phyloP scores from a whole-genome alignment of 176 grass and related monocot species.

The Pontederia paniculata region DNA sequence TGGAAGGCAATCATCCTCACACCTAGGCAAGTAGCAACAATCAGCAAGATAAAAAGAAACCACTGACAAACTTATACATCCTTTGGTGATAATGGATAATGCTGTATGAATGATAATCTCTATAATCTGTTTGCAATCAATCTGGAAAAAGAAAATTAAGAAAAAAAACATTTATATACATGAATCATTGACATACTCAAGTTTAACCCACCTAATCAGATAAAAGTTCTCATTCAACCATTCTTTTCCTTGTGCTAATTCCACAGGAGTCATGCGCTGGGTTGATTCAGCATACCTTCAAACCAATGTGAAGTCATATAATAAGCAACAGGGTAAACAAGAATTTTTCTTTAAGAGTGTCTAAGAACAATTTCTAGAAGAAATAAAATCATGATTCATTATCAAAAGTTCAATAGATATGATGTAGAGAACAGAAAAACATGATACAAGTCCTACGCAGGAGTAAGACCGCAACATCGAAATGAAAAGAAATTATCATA shows the following conservation, averaged over 20 bases:
- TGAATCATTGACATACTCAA: background rate
- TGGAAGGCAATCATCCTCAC: constrained; percentile 78
- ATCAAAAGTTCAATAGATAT: too few relatives aligned
- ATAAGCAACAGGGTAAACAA: background rate
- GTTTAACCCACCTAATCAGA: constrained; percentile 56
- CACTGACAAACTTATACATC: background rate
- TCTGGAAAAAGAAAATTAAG: background rate
- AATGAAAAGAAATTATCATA: constrained; percentile 18
- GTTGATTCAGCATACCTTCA: constrained; percentile 48
- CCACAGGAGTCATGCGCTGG: constrained; percentile 50
- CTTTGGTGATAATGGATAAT: background rate
- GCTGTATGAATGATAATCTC: background rate
- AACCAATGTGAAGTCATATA: background rate
- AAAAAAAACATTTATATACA: background rate
- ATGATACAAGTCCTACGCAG: too few relatives aligned
- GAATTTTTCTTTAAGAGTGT: too few relatives aligned
- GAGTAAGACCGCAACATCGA: background rate
- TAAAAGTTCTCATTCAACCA: constrained; percentile 82
- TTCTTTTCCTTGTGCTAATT: constrained; percentile 70
- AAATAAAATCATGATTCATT: too few relatives aligned
- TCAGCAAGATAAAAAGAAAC: background rate
- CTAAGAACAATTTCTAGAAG: too few relatives aligned
- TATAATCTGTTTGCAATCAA: background rate
- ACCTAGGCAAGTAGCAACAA: constrained; percentile 22
- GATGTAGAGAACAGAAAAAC: too few relatives aligned